Evolutionary conservation across 495 filamentous ascomycete genomes (phyloP).

Genomic region (Xylaria sp.): DNA sequence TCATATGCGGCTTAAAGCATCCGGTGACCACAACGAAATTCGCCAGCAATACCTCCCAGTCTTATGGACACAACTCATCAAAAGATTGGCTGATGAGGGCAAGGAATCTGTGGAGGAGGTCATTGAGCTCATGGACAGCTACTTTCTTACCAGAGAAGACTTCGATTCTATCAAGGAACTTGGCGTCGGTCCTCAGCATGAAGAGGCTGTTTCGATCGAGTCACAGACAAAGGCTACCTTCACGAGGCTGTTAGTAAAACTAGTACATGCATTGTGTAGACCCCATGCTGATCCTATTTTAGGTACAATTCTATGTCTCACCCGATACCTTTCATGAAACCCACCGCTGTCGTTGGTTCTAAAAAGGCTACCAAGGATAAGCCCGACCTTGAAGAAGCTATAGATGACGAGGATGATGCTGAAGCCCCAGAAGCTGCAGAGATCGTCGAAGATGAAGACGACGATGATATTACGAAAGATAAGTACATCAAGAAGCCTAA

Average conservation of each 20-base stretch:
- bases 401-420: constrained; percentile 88
- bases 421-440: constrained; percentile 66
- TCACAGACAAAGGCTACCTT: constrained; percentile 86
- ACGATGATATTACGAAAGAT: constrained; percentile 85
- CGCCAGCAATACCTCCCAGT: constrained; percentile 92
- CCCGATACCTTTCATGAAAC: constrained; percentile 95
- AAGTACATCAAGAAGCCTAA: constrained; percentile 95
- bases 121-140: constrained; percentile 94
- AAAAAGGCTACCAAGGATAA: constrained; percentile 76
- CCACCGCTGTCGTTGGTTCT: constrained; percentile 71
- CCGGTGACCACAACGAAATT: constrained; percentile 93
- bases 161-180: constrained; percentile 92
- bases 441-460: constrained; percentile 70
- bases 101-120: constrained; percentile 74
- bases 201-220: constrained; percentile 77
- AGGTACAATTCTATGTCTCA: constrained; percentile 89
- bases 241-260: constrained; percentile 71
- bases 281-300: constrained; percentile 3
- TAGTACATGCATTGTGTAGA: neutral
- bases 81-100: constrained; percentile 71
- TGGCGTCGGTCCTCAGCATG: constrained; percentile 82
- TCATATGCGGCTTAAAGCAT: constrained; percentile 91
- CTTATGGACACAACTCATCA: constrained; percentile 83
- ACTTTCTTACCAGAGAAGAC: constrained; percentile 95
- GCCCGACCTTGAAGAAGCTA: constrained; percentile 94